Evolutionary conservation across 2,329 filamentous ascomycete genomes (phyloP).

Genomic region (Monosporascus cannonballus): DNA sequence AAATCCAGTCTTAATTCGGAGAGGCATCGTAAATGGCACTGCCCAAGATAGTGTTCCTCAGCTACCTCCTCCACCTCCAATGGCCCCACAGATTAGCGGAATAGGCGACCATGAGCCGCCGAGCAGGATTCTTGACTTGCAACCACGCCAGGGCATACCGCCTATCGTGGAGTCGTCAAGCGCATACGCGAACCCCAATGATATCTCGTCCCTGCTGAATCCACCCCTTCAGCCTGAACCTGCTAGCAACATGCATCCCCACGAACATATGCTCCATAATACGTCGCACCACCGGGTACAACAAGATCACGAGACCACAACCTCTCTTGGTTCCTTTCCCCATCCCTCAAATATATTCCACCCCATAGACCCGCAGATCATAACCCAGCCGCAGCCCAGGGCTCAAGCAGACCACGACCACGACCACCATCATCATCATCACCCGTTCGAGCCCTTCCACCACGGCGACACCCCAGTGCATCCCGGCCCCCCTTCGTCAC

Average conservation of each 20-base stretch:
- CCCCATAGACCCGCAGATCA: conserved; percentile 56
- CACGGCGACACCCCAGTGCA: conserved; percentile 9
- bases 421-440: conserved; percentile 17
- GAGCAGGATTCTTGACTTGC: conserved; percentile 17
- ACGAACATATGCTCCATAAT: conserved; percentile 29
- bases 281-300: conserved; percentile 2
- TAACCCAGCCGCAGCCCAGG: conserved; percentile 33
- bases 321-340: conserved; percentile 22
- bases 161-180: conserved; percentile 24
- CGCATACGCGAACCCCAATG: conserved; percentile 41
- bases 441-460: conserved; percentile 30
- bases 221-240: conserved; percentile 16
- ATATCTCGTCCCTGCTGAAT: conserved; percentile 41
- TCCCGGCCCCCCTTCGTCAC: conserved; percentile 11
- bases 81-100: conserved; percentile 3
- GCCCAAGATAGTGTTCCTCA: not conserved
- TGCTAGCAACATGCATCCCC: conserved; percentile 23
- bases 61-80: conserved; percentile 9
- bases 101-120: not conserved
- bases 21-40: conserved; percentile 13
- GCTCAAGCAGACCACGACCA: conserved; percentile 23
- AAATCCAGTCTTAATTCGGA: conserved; percentile 10
- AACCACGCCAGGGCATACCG: conserved; percentile 19
- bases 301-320: conserved; percentile 15
- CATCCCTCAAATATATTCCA: conserved; percentile 36